Base-by-base conservation (phyloP, 225 moss, liverwort and hornwort genomes). In the Sphagnum tenellum region DNA sequence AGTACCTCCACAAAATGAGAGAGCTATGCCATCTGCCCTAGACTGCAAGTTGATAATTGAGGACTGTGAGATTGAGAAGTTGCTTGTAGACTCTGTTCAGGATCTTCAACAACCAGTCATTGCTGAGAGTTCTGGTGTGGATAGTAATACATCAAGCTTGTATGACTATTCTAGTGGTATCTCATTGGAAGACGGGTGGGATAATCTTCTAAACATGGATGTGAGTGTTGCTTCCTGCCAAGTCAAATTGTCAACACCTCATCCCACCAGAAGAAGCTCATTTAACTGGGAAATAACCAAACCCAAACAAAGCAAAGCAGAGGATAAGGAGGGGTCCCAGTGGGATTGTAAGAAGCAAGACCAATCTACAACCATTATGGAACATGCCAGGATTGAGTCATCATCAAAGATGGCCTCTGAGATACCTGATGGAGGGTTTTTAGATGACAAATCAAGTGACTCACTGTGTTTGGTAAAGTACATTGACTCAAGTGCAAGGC, bases 11-110 rank as follows among this genome's bases (percentile, higher is more conserved):
- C 65, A 69, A 49, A 62, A 44, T 56, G 79, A 79, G 72, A 50
- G 55, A 13, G 46, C 44, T 46, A 45, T 54, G 66, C 55, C 12
- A 49, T 10, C 3, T 62, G 68, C 76, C 2, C 66, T 66, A 64
- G 79, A 82, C 3, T 82, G 78, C 63, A 79, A 57, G 60, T 79
- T 74, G 48, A 71, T 79, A 60, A 47, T 82, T 68, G 76, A 79
- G 59, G 69, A 72, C 59, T 66, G 69, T 64, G 76, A 82, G 64
- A 79, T 82, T 66, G 73, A 76, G 48, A 76, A 76, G 60, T 78
- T 78, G 71, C 66, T 82, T 5, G 71, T 82, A 48, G 76, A 82
- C 70, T 76, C 73, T 51, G 76, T 82, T 66, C 82, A 79, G 46
- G 82, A 74, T 49, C 60, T 82, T 60, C 76, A 76, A 11, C 57